A percentile compares a stretch with the other conserved stretches of the same genome.
Conservation (phyloP, 208 protist species). For the Leishmania aethiopica region DNA sequence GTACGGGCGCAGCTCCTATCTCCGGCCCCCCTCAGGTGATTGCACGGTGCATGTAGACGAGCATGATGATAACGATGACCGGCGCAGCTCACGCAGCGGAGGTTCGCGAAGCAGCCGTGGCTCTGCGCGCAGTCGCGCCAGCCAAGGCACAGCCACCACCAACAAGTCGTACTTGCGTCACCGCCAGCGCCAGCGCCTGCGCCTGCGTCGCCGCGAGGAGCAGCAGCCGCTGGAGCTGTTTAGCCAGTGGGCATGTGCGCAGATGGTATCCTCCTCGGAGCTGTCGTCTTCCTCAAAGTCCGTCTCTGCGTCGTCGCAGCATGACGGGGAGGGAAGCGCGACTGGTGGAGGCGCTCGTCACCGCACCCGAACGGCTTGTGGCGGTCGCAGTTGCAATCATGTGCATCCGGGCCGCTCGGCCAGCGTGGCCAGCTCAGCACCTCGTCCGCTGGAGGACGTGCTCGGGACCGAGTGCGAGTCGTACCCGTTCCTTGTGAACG, state of each 20-base stretch:
- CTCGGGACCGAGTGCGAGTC: slow-evolving; percentile 10
- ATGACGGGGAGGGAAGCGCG: neutral
- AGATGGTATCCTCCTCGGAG: slow-evolving; percentile 28
- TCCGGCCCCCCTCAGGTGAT: slow-evolving; percentile 8
- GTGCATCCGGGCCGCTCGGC: neutral
- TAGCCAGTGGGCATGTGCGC: slow-evolving; percentile 30
- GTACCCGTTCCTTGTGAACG: slow-evolving; percentile 5
- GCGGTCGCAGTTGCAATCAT: neutral
- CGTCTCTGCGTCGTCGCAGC: neutral
- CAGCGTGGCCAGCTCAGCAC: slow-evolving; percentile 39
- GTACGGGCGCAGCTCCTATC: slow-evolving; percentile 44
- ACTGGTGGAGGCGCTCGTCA: neutral
- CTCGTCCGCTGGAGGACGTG: slow-evolving; percentile 38
- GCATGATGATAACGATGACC: slow-evolving; percentile 17
- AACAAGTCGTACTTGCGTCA: slow-evolving; percentile 31
- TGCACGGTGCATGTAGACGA: slow-evolving; percentile 12
- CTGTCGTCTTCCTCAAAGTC: slow-evolving; percentile 26
- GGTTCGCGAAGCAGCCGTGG: slow-evolving; percentile 15
- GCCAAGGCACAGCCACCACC: slow-evolving; percentile 12
- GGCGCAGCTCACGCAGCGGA: slow-evolving; percentile 10
- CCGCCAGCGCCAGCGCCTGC: slow-evolving; percentile 35
- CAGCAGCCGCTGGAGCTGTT: slow-evolving; percentile 31
- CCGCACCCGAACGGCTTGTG: neutral
- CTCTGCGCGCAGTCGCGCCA: slow-evolving; percentile 9
- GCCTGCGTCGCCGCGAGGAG: slow-evolving; percentile 27